Evolutionary conservation across 2,329 filamentous ascomycete species (phyloP), one percentile per base, ranked within the genome.

Genomic region (Verticillium longisporum): DNA sequence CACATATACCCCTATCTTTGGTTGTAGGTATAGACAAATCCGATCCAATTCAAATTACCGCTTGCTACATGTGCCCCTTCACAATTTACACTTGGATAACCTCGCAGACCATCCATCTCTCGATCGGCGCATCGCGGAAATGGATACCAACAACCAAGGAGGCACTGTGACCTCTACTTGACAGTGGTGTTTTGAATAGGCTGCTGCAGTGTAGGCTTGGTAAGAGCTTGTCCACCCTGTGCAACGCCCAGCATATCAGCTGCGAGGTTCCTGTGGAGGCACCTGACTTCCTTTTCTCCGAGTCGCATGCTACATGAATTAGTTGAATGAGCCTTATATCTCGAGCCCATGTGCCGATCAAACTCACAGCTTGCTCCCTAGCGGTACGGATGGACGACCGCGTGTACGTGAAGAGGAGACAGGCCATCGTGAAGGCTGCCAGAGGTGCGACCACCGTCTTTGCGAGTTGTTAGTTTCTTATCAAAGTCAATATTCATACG

Each of bases 341-440:
- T 31, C 4, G 26, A 31, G 26, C 26, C 18, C 13, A 53, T 53
- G 21, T 10, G 10, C 9, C 45, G 11, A 7, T 3, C 21, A 13
- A n/a, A 63, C 71, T 60, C 65, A 73, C 72, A 31, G 69, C 66
- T 64, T 77, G 70, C 59, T 69, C 70, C 54, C 73, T 69, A 15
- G 76, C 76, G 7, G 71, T 69, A 60, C 71, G 71, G 53, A 78
- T 78, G 2, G 76, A 77, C 9, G 76, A 76, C 26, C 74, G 71
- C n/a, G 75, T 76, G 55, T 77, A 77, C 21, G 75, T 78, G 61
- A 83, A 79, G 26, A 83, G 71, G 13, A 83, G 68, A 56, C 75
- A 73, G 3, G 81, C 81, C 81, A 84, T 84, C 18, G 78, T 80
- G 63, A 83, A 82, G 45, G 81, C 81, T 18, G 81, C 81, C 26